phyloP scores from a whole-genome alignment of 192 early-diverging fungal species.

The Linnemannia zychae region DNA sequence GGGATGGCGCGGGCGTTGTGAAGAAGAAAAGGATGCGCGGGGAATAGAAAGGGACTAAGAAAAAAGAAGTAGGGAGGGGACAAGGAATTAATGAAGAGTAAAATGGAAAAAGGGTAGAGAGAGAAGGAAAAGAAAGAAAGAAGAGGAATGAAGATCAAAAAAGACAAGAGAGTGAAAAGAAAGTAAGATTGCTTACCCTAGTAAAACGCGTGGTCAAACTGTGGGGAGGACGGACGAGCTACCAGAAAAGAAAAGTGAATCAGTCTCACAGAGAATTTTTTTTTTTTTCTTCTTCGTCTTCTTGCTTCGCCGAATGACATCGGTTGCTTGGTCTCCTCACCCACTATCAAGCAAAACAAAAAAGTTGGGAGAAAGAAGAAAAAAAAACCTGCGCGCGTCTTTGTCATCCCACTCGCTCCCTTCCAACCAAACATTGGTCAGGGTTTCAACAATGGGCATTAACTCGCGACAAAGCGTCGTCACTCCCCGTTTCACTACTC shows the following conservation, averaged over 20 bases:
- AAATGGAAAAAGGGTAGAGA: background rate
- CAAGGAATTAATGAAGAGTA: background rate
- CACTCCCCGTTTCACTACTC: background rate
- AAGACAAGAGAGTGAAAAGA: background rate
- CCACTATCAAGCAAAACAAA: background rate
- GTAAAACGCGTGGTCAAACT: background rate
- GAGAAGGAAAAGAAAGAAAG: background rate
- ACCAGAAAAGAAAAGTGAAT: background rate
- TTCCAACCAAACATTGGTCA: background rate
- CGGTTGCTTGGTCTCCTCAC: background rate
- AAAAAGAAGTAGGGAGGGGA: background rate
- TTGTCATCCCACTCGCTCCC: background rate
- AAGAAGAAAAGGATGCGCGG: background rate
- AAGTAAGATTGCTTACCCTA: background rate
- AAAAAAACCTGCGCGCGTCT: background rate
- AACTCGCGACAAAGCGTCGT: too few species aligned
- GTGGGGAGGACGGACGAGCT: background rate
- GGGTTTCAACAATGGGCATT: background rate
- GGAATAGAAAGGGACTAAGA: background rate
- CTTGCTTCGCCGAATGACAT: background rate
- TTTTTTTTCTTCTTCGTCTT: background rate
- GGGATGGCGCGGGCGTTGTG: too few species aligned
- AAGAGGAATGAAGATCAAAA: background rate
- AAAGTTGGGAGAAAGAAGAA: too few species aligned
- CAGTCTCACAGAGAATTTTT: background rate